These are phyloP conservation scores for Cladosporium sp. DNA, from an alignment of 2,329 filamentous ascomycete genomes.

Conservation along the genomic window DNA sequence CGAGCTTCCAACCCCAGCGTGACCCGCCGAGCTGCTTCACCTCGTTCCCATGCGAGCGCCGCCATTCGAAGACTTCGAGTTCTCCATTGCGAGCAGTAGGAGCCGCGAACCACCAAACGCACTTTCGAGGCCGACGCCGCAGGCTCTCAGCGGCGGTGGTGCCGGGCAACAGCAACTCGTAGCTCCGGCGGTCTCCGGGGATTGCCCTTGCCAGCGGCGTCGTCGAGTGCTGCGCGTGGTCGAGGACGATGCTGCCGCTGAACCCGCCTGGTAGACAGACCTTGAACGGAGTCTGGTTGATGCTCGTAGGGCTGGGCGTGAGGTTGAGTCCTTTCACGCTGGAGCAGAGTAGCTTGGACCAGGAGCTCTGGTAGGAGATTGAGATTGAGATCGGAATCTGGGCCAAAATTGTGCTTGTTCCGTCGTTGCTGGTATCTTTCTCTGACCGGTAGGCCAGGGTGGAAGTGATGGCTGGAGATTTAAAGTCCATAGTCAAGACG, in stretches of 20 bases:
- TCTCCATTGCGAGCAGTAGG: not conserved
- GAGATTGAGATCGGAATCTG: not conserved
- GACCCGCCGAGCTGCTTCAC: slow-evolving; percentile 14
- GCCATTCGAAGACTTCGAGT: slow-evolving; percentile 16
- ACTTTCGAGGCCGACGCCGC: not conserved
- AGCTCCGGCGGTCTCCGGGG: not conserved
- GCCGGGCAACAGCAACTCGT: slow-evolving; percentile 1
- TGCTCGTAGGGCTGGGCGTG: not conserved
- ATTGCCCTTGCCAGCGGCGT: slow-evolving; percentile 1
- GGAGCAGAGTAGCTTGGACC: slow-evolving; percentile 2
- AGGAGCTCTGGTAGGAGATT: not conserved
- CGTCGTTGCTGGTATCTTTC: no score
- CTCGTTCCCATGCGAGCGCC: slow-evolving; percentile 16
- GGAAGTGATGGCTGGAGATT: no score
- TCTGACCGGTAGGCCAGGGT: no score
- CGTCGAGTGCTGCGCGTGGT: not conserved
- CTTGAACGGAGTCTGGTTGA: not conserved
- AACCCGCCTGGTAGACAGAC: not conserved
- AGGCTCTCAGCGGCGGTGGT: not conserved
- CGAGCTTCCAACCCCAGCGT: slow-evolving; percentile 17
- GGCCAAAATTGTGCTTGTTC: not conserved
- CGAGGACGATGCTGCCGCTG: slow-evolving; percentile 2
- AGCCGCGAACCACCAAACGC: not conserved
- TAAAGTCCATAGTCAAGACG: no score
- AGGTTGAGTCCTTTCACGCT: not conserved